These are phyloP conservation scores for Chiua virens DNA, from an alignment of 768 basidiomycete species.

Conservation along the genomic window DNA sequence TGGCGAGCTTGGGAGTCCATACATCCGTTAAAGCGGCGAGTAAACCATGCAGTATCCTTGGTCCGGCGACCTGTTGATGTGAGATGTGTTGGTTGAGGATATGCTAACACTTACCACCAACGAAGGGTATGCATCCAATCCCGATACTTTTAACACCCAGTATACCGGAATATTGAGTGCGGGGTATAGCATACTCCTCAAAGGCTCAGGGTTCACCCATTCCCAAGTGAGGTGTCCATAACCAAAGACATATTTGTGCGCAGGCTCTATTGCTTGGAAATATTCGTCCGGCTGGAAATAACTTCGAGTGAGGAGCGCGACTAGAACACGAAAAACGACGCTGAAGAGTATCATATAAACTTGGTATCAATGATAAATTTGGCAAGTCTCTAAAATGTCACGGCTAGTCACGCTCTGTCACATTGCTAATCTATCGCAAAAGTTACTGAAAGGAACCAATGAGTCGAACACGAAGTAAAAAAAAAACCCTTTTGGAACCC, in stretches of 20 bases:
- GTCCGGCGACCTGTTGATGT: slow-evolving; percentile 59
- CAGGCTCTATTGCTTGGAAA: slow-evolving; percentile 92
- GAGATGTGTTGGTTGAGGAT: not conserved
- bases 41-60: slow-evolving; percentile 71
- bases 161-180: slow-evolving; percentile 78
- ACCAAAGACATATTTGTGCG: slow-evolving; percentile 85
- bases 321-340: slow-evolving; percentile 50
- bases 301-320: slow-evolving; percentile 73
- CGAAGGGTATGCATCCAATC: slow-evolving; percentile 49
- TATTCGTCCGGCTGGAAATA: slow-evolving; percentile 98
- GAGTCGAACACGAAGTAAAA: too few relatives aligned
- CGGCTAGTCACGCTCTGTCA: too few relatives aligned
- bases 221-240: slow-evolving; percentile 96
- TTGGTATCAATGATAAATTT: not conserved
- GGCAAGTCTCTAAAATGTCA: too few relatives aligned
- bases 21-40: slow-evolving; percentile 83
- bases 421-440: too few relatives aligned
- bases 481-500: not conserved
- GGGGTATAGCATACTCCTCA: slow-evolving; percentile 83
- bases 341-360: slow-evolving; percentile 30
- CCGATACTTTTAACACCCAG: slow-evolving; percentile 57
- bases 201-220: slow-evolving; percentile 71
- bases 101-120: slow-evolving; percentile 57
- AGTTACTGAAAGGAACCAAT: too few relatives aligned
- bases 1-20: slow-evolving; percentile 62